These are phyloP conservation scores for Penicillium sp. DNA, from an alignment of 2,329 filamentous ascomycete species.

Conservation along the genomic window DNA sequence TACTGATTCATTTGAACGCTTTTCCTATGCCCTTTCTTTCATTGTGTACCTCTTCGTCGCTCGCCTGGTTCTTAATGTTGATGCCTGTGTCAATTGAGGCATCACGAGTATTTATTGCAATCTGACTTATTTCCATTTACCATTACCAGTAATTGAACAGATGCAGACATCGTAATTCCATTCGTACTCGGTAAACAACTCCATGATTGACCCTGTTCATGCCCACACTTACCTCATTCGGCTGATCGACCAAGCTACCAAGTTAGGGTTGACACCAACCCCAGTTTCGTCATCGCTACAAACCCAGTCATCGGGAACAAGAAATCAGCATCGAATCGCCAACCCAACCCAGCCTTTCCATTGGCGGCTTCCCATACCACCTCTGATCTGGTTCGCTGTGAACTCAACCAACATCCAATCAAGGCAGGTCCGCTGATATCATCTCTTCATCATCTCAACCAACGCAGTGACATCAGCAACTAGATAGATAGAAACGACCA, in stretches of 20 bases:
- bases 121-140: conserved; percentile 1
- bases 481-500: too few relatives aligned
- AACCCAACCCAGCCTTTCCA: neutral
- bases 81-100: conserved; percentile 2
- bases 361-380: neutral
- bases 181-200: too few relatives aligned
- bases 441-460: conserved; percentile 16
- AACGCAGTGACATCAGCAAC: conserved; percentile 15
- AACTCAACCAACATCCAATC: conserved; percentile 3
- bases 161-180: too few relatives aligned
- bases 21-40: neutral
- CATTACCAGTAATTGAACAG: too few relatives aligned
- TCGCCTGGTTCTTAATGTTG: conserved; percentile 9
- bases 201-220: too few relatives aligned
- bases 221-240: too few relatives aligned
- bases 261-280: neutral
- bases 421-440: conserved; percentile 15
- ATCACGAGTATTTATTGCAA: conserved; percentile 6
- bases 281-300: neutral
- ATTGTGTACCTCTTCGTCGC: conserved; percentile 2
- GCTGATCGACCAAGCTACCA: neutral
- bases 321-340: neutral
- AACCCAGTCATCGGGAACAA: too few relatives aligned
- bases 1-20: too few relatives aligned
- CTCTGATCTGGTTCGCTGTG: neutral